phyloP scores from a whole-genome alignment of 768 basidiomycete genomes.

The Hydnomerulius pinastri region DNA sequence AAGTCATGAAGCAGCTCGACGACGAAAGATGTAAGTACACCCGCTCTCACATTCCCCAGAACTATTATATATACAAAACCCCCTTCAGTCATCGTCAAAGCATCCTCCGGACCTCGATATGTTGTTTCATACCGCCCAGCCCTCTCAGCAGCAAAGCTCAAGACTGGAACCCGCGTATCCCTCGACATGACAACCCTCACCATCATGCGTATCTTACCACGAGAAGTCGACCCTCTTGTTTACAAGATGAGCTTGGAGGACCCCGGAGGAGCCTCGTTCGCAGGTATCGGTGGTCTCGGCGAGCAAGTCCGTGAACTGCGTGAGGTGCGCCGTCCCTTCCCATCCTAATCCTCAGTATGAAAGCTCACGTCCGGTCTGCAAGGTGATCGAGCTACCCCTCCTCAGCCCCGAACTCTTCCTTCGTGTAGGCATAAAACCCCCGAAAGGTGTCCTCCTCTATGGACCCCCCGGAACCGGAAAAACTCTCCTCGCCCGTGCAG shows the following conservation, averaged over 20 bases:
- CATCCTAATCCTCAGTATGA: too few species aligned
- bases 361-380: neutral
- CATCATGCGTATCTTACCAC: conserved; percentile 96
- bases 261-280: conserved; percentile 92
- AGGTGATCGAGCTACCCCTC: conserved; percentile 96
- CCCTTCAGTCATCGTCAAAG: conserved; percentile 90
- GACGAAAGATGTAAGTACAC: conserved; percentile 86
- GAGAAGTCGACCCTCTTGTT: conserved; percentile 96
- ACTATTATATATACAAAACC: neutral
- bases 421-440: conserved; percentile 95
- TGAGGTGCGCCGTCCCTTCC: conserved; percentile 57
- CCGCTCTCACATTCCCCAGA: neutral
- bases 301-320: conserved; percentile 97
- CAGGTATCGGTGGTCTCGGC: conserved; percentile 92
- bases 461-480: conserved; percentile 98
- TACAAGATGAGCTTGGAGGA: conserved; percentile 99
- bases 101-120: conserved; percentile 96
- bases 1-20: conserved; percentile 98
- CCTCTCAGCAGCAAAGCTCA: conserved; percentile 88
- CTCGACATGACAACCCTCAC: conserved; percentile 99
- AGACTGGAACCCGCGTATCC: conserved; percentile 91
- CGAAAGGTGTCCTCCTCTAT: conserved; percentile 94
- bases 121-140: conserved; percentile 96
- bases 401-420: conserved; percentile 92
- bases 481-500: conserved; percentile 91